A percentile compares a stretch with the other conserved stretches of the same genome.
These are phyloP conservation scores for Adansonia digitata DNA, from an alignment of 345 rosid species.

Conservation along the genomic window DNA sequence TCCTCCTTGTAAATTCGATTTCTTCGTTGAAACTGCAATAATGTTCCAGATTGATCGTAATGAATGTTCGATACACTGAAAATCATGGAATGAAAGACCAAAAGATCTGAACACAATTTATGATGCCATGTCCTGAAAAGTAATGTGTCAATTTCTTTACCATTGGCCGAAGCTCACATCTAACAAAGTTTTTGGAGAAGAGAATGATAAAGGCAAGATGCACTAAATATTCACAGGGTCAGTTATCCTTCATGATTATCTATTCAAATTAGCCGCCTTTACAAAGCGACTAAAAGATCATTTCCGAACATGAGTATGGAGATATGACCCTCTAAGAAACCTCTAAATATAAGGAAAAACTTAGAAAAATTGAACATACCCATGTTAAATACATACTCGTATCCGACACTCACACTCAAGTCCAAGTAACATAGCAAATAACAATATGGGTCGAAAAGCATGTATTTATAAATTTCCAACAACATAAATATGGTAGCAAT, in stretches of 20 bases:
- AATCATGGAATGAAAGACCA: not conserved
- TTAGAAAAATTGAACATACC: not conserved
- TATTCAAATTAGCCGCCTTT: not conserved
- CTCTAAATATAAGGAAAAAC: not conserved
- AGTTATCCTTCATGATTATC: not conserved
- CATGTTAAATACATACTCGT: not conserved
- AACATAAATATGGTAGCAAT: not conserved
- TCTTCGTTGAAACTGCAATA: conserved; percentile 79
- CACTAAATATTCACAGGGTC: not conserved
- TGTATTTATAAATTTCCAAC: not conserved
- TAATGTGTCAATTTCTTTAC: not conserved
- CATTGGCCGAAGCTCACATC: not conserved
- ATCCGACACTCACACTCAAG: not conserved
- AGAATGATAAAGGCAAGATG: not conserved
- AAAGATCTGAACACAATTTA: not conserved
- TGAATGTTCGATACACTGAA: not conserved
- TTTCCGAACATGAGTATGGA: too few species aligned
- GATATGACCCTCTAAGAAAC: too few species aligned
- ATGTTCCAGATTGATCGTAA: not conserved
- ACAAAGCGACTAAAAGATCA: not conserved
- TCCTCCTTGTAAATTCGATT: too few species aligned
- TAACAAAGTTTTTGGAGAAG: not conserved
- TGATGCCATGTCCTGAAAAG: not conserved
- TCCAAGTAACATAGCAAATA: too few species aligned
- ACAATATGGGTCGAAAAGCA: not conserved